Conservation (phyloP, 495 filamentous ascomycete genomes). For the Friedmanniomyces simplex region DNA sequence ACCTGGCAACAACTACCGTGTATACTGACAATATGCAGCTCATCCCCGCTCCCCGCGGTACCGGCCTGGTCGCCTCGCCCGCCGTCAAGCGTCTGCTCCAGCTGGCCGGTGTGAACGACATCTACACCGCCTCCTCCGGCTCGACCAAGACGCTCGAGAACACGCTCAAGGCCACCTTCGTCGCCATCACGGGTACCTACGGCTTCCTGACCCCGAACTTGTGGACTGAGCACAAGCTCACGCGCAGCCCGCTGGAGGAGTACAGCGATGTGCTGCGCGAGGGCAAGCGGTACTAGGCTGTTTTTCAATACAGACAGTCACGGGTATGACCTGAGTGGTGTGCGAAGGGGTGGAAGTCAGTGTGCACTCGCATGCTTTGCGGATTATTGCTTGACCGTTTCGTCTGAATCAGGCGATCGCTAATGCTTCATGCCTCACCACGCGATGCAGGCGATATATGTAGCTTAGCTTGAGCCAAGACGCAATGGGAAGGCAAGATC, state of each 20-base stretch:
- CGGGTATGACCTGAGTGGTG: not conserved
- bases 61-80: constrained; percentile 95
- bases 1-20: not conserved
- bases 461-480: constrained; percentile 26
- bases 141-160: constrained; percentile 91
- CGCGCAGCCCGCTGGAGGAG: constrained; percentile 91
- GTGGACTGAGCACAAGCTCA: constrained; percentile 97
- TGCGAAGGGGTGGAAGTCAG: not conserved
- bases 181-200: constrained; percentile 95
- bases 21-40: constrained; percentile 46
- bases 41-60: constrained; percentile 98
- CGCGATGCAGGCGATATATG: constrained; percentile 16
- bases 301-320: not conserved
- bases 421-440: constrained; percentile 21
- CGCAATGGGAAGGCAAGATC: not conserved
- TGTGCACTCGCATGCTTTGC: not conserved
- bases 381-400: not conserved
- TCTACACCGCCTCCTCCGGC: constrained; percentile 95
- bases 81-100: constrained; percentile 99
- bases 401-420: constrained; percentile 24
- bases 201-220: constrained; percentile 98
- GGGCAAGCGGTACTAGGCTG: constrained; percentile 82
- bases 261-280: constrained; percentile 90
- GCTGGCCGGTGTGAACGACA: constrained; percentile 96
- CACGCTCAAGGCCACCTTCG: constrained; percentile 87